Evolutionary conservation across 192 early-diverging fungal species (phyloP).

Genomic region (Martensiomyces pterosporus): DNA sequence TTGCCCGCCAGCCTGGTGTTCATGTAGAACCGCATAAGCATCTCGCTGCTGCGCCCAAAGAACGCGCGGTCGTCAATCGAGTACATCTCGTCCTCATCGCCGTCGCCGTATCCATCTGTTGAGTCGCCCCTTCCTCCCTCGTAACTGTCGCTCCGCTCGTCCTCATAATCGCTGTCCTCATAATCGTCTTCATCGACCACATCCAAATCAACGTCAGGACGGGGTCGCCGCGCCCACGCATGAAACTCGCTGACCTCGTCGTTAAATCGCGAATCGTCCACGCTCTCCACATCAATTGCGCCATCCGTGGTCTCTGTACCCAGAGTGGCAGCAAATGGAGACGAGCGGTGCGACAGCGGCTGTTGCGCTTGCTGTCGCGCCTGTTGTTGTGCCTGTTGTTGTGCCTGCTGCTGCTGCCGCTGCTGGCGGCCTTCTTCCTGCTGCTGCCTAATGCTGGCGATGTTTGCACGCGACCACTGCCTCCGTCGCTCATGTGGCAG

Average conservation of each 20-base stretch:
- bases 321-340: neutral
- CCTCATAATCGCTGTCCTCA: conserved; percentile 7
- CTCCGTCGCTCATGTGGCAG: conserved; percentile 28
- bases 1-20: no score
- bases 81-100: neutral
- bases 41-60: no score
- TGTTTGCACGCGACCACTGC: conserved; percentile 12
- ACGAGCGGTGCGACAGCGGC: no score
- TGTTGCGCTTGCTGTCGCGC: no score
- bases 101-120: neutral
- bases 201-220: neutral
- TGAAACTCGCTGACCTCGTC: neutral
- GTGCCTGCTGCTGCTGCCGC: no score
- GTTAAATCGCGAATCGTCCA: conserved; percentile 11
- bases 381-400: no score
- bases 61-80: no score
- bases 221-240: no score
- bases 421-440: conserved; percentile 1
- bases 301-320: conserved; percentile 13
- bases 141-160: neutral
- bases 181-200: conserved; percentile 4
- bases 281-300: conserved; percentile 37
- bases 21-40: neutral
- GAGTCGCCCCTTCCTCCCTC: conserved; percentile 3
- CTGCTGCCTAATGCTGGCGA: conserved; percentile 6